Evolutionary conservation across 2,329 filamentous ascomycete species (phyloP).

Genomic region (Pseudocercospora ulei): DNA sequence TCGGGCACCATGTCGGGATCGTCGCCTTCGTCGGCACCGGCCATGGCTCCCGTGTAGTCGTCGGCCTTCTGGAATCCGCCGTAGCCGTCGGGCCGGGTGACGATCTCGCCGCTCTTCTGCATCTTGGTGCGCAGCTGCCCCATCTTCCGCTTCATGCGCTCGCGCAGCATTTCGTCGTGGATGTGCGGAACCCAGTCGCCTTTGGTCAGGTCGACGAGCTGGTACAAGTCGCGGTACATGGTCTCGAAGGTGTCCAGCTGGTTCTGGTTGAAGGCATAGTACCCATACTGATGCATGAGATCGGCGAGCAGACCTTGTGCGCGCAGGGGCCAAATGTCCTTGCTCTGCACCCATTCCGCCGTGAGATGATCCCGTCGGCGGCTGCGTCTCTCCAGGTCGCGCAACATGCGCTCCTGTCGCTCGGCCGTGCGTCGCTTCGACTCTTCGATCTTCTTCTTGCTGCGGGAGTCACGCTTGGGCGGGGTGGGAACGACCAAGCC

Average conservation of each 20-base stretch:
- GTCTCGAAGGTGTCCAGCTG: constrained; percentile 31
- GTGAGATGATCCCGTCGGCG: constrained; percentile 34
- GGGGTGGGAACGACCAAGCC: constrained; percentile 22
- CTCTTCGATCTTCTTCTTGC: constrained; percentile 36
- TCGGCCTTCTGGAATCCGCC: constrained; percentile 31
- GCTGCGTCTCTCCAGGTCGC: constrained; percentile 33
- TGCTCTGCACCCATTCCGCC: constrained; percentile 35
- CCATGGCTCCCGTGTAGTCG: constrained; percentile 31
- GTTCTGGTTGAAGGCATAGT: constrained; percentile 31
- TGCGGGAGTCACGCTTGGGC: constrained; percentile 33
- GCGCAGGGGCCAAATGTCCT: constrained; percentile 35
- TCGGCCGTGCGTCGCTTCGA: constrained; percentile 33
- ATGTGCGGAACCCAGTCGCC: constrained; percentile 32
- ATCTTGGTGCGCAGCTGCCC: constrained; percentile 35
- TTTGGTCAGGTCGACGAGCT: constrained; percentile 32
- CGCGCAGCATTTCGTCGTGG: constrained; percentile 34
- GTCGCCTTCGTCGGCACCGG: constrained; percentile 26
- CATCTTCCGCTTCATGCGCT: constrained; percentile 36
- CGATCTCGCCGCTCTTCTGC: constrained; percentile 35
- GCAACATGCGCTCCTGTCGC: constrained; percentile 34
- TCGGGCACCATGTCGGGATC: constrained; percentile 24
- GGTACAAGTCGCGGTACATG: constrained; percentile 33
- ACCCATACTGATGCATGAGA: constrained; percentile 34
- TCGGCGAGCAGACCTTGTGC: constrained; percentile 33
- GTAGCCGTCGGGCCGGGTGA: constrained; percentile 30